phyloP scores from a whole-genome alignment of 768 basidiomycete species.

The Kondoa malvinella region DNA sequence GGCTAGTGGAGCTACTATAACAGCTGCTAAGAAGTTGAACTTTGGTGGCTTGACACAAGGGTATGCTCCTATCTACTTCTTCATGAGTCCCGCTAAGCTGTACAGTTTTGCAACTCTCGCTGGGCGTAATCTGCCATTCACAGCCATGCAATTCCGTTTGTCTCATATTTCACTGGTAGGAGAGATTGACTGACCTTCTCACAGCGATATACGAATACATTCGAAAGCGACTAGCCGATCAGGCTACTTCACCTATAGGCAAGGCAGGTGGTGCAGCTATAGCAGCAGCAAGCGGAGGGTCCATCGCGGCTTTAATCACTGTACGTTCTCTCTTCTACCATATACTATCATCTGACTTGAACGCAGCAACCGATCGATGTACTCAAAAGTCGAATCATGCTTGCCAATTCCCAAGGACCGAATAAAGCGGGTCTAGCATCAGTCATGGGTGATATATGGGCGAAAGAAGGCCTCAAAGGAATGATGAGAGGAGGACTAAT shows the following conservation, averaged over 20 bases:
- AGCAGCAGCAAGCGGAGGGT: slow-evolving; percentile 1
- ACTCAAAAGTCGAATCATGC: not conserved
- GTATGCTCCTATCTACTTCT: not conserved
- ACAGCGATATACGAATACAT: not conserved
- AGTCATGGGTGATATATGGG: not conserved
- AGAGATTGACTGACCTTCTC: not conserved
- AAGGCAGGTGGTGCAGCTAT: not conserved
- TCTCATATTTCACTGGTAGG: too few species aligned
- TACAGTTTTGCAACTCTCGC: not conserved
- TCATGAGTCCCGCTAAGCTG: not conserved
- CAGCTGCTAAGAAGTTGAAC: not conserved
- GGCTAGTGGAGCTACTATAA: not conserved
- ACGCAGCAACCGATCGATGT: slow-evolving; percentile 2
- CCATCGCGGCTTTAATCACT: not conserved
- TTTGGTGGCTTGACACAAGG: not conserved
- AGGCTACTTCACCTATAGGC: not conserved
- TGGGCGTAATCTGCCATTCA: slow-evolving; percentile 1
- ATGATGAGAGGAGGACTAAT: not conserved
- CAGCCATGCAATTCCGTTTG: slow-evolving; percentile 1
- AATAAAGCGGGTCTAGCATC: not conserved
- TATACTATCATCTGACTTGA: not conserved
- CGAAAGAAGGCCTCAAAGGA: not conserved
- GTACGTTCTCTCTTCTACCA: not conserved
- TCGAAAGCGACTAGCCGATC: not conserved
- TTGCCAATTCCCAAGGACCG: not conserved